These are phyloP conservation scores for Aphanomyces cochlioides DNA, from an alignment of 352 stramenopile genomes.

Conservation along the genomic window DNA sequence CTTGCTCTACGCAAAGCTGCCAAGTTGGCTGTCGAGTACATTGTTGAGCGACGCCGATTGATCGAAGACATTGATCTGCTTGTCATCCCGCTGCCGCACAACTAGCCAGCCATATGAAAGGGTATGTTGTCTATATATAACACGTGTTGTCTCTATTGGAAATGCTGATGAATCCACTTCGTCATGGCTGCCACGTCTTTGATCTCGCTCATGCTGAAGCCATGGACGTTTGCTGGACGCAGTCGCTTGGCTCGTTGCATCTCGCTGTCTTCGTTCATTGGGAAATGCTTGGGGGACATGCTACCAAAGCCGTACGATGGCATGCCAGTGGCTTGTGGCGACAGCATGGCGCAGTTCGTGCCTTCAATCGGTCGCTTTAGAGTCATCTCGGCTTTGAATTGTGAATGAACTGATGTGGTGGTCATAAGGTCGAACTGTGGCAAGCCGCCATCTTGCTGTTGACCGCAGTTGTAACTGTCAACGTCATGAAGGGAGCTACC, in stretches of 20 bases:
- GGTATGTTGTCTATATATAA: conserved; percentile 6
- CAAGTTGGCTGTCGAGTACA: conserved; percentile 28
- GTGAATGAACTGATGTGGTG: not conserved
- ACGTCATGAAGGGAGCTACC: no score
- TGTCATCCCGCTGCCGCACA: conserved; percentile 19
- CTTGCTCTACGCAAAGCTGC: conserved; percentile 20
- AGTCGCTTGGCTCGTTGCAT: conserved; percentile 4
- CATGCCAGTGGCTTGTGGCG: no score
- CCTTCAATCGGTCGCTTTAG: conserved; percentile 18
- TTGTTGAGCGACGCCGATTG: conserved; percentile 23
- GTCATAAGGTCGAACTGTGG: not conserved
- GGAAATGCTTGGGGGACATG: no score
- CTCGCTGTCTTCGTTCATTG: not conserved
- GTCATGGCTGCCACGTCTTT: conserved; percentile 24
- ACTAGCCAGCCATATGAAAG: conserved; percentile 5
- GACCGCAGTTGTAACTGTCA: no score
- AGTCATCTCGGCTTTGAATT: not conserved
- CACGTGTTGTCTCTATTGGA: conserved; percentile 16
- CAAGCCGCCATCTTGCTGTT: no score
- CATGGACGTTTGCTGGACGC: conserved; percentile 17
- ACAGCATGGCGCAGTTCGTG: not conserved
- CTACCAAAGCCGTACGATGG: no score
- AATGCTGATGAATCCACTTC: conserved; percentile 24
- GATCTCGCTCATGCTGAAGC: conserved; percentile 27
- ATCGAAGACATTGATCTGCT: conserved; percentile 29